phyloP scores from a whole-genome alignment of 352 stramenopile species.

The Phytophthora brassicae region DNA sequence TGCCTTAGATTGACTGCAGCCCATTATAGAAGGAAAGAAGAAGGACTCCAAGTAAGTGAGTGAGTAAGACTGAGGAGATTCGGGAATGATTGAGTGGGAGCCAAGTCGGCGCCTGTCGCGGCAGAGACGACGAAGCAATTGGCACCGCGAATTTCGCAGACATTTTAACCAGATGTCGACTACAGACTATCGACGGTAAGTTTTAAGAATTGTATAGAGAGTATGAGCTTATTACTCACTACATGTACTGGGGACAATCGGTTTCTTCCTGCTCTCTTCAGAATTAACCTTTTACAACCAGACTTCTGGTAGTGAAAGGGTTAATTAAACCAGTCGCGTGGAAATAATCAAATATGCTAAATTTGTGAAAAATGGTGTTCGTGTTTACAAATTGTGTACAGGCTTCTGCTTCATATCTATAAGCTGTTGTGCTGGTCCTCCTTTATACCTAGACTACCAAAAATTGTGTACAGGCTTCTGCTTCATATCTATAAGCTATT shows the following conservation, averaged over 20 bases:
- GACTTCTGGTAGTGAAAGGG: no score
- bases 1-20: conserved; percentile 63
- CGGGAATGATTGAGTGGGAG: conserved; percentile 25
- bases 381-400: conserved; percentile 26
- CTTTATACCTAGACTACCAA: conserved; percentile 25
- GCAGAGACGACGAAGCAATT: conserved; percentile 23
- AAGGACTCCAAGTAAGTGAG: conserved; percentile 18
- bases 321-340: no score
- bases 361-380: background rate
- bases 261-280: background rate
- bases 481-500: conserved; percentile 27
- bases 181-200: background rate
- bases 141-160: conserved; percentile 14
- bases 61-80: conserved; percentile 29
- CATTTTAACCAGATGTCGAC: conserved; percentile 23
- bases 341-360: background rate
- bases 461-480: conserved; percentile 26
- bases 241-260: conserved; percentile 13
- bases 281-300: no score
- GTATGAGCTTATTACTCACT: conserved; percentile 18
- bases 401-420: conserved; percentile 25
- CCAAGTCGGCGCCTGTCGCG: conserved; percentile 16
- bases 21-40: conserved; percentile 34
- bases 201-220: no score
- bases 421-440: conserved; percentile 2